A percentile compares a stretch with the other conserved stretches of the same genome.
Conservation (phyloP, 2,329 filamentous ascomycete species). For the Exophiala phaeomuriformis region DNA sequence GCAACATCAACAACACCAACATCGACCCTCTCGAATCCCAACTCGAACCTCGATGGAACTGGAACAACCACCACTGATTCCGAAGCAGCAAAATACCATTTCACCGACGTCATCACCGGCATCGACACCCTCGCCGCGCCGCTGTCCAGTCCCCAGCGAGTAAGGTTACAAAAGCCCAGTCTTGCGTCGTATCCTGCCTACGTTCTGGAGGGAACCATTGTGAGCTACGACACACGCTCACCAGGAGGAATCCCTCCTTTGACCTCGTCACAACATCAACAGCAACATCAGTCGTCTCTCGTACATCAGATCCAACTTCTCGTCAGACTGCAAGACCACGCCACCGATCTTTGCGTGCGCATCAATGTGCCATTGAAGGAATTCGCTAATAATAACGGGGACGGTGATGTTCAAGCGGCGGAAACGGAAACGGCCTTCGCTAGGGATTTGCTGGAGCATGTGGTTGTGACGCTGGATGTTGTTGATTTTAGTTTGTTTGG, state of each 20-base stretch:
- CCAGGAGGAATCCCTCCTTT: too few relatives aligned
- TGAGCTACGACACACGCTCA: slow-evolving; percentile 8
- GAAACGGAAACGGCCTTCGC: slow-evolving; percentile 51
- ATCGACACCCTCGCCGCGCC: slow-evolving; percentile 23
- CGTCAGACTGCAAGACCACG: slow-evolving; percentile 64
- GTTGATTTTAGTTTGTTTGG: slow-evolving; percentile 73
- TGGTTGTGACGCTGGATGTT: slow-evolving; percentile 68
- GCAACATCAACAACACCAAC: slow-evolving; percentile 1
- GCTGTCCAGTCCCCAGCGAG: slow-evolving; percentile 3
- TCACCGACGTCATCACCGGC: slow-evolving; percentile 41
- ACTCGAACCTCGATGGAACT: background rate
- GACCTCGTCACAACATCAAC: background rate
- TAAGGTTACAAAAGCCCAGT: slow-evolving; percentile 11
- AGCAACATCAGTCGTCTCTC: slow-evolving; percentile 5
- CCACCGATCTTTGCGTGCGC: slow-evolving; percentile 74
- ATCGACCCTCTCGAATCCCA: background rate
- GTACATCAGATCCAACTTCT: slow-evolving; percentile 66
- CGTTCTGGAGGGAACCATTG: slow-evolving; percentile 20
- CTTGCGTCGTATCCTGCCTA: slow-evolving; percentile 20
- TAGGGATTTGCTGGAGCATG: slow-evolving; percentile 33
- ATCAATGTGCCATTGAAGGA: slow-evolving; percentile 83
- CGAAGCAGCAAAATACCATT: slow-evolving; percentile 38
- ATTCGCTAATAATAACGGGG: slow-evolving; percentile 60
- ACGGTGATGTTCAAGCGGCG: slow-evolving; percentile 37
- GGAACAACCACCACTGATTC: slow-evolving; percentile 3